phyloP scores from a whole-genome alignment of 768 basidiomycete genomes.

The Daedaleopsis sinensis region DNA sequence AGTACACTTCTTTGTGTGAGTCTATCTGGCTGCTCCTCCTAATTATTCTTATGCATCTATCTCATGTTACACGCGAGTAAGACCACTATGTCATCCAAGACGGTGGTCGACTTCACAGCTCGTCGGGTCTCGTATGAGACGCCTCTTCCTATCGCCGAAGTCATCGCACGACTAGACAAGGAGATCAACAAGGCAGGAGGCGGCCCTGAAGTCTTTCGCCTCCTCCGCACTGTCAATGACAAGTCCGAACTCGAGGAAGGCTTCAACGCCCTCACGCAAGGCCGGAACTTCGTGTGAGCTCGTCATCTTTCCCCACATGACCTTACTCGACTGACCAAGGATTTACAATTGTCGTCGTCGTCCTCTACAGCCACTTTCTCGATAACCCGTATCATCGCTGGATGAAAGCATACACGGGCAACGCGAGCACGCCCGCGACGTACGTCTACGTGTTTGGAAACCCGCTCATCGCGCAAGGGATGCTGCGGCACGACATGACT shows the following conservation, averaged over 20 bases:
- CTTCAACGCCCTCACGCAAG: constrained; percentile 35
- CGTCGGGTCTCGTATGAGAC: constrained; percentile 49
- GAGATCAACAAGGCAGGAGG: constrained; percentile 45
- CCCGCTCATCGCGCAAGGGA: constrained; percentile 50
- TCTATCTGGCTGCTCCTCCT: too few species aligned
- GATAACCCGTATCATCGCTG: constrained; percentile 14
- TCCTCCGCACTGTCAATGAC: constrained; percentile 26
- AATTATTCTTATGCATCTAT: too few species aligned
- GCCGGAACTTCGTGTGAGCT: constrained; percentile 49
- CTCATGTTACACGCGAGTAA: neutral
- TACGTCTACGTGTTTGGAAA: constrained; percentile 53
- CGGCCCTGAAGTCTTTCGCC: constrained; percentile 26
- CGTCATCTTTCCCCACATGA: neutral
- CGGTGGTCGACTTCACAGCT: constrained; percentile 32
- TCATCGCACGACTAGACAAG: constrained; percentile 46
- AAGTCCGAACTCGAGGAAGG: constrained; percentile 42
- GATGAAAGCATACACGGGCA: constrained; percentile 11
- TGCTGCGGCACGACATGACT: constrained; percentile 44
- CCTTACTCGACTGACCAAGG: neutral
- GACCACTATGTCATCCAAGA: constrained; percentile 14
- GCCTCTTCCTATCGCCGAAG: constrained; percentile 40
- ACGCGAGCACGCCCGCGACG: constrained; percentile 21
- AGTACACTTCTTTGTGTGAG: neutral
- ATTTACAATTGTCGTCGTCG: neutral
- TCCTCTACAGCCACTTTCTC: constrained; percentile 14